A percentile compares a stretch with the other conserved stretches of the same genome.
Conservation (phyloP, 345 rosid species). For the Eucalyptus marginata region DNA sequence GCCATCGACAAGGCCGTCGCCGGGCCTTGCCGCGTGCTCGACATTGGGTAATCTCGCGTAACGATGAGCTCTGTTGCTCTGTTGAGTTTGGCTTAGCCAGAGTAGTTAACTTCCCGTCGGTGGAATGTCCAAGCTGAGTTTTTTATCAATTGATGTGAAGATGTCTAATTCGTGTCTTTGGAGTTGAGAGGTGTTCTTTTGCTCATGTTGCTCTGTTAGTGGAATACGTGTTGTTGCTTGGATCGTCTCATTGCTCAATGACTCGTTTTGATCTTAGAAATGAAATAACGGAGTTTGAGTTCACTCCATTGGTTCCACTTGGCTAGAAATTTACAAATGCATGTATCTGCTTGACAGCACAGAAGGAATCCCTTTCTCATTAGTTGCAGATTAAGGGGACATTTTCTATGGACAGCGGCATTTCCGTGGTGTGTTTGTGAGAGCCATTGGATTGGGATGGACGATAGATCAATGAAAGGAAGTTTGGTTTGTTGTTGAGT, state of each 20-base stretch:
- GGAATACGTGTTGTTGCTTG: background rate
- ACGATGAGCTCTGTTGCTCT: background rate
- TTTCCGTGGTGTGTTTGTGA: background rate
- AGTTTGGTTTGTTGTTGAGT: background rate
- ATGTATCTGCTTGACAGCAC: background rate
- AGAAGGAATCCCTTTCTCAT: background rate
- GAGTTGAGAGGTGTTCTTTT: background rate
- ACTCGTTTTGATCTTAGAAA: background rate
- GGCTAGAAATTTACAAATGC: background rate
- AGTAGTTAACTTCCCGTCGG: background rate
- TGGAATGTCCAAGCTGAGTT: background rate
- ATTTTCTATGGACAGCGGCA: background rate
- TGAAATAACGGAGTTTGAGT: background rate
- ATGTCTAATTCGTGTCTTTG: background rate
- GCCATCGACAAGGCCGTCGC: conserved; percentile 53
- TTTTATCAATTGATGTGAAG: background rate
- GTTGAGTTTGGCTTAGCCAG: background rate
- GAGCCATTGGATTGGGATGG: background rate
- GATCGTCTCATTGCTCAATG: background rate
- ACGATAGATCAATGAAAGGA: background rate
- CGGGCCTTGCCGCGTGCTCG: conserved; percentile 76
- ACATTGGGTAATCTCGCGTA: conserved; percentile 55
- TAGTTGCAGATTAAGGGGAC: background rate
- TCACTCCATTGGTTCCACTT: background rate
- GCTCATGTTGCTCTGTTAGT: background rate